Evolutionary conservation across 805 yeast species (phyloP).

Genomic region (Yarrowia yakushimensis): DNA sequence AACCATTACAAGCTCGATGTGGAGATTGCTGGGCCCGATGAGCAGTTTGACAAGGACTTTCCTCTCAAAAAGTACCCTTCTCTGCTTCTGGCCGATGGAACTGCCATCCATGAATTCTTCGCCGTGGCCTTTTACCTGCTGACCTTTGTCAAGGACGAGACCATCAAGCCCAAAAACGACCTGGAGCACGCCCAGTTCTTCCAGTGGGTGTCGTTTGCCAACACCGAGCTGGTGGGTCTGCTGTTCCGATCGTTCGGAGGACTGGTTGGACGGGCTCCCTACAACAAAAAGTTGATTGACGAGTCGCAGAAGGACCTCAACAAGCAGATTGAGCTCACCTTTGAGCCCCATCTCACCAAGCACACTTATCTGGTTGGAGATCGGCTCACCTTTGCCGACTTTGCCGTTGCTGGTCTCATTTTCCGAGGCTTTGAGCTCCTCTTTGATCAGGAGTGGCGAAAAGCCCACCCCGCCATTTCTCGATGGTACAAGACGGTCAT

Average conservation of each 20-base stretch:
- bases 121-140: slow-evolving; percentile 53
- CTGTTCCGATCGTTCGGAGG: slow-evolving; percentile 54
- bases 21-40: slow-evolving; percentile 43
- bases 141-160: slow-evolving; percentile 22
- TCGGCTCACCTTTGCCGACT: slow-evolving; percentile 62
- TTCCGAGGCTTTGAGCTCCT: slow-evolving; percentile 55
- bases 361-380: slow-evolving; percentile 72
- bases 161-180: slow-evolving; percentile 17
- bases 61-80: slow-evolving; percentile 60
- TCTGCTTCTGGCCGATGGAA: slow-evolving; percentile 63
- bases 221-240: slow-evolving; percentile 57
- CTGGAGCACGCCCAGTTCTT: slow-evolving; percentile 17
- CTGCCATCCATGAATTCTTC: slow-evolving; percentile 57
- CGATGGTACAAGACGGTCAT: slow-evolving; percentile 68
- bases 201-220: slow-evolving; percentile 51
- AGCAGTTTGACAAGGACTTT: slow-evolving; percentile 47
- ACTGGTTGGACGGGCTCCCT: slow-evolving; percentile 61
- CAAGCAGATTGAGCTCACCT: slow-evolving; percentile 41
- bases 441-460: slow-evolving; percentile 65
- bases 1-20: slow-evolving; percentile 59
- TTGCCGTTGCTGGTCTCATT: slow-evolving; percentile 49
- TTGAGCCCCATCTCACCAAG: slow-evolving; percentile 42
- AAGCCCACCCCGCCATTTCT: slow-evolving; percentile 55
- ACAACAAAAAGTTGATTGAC: slow-evolving; percentile 69
- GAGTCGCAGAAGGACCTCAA: slow-evolving; percentile 43